Conservation (phyloP, 2,329 filamentous ascomycete species). For the Exutisphaerella laricina region DNA sequence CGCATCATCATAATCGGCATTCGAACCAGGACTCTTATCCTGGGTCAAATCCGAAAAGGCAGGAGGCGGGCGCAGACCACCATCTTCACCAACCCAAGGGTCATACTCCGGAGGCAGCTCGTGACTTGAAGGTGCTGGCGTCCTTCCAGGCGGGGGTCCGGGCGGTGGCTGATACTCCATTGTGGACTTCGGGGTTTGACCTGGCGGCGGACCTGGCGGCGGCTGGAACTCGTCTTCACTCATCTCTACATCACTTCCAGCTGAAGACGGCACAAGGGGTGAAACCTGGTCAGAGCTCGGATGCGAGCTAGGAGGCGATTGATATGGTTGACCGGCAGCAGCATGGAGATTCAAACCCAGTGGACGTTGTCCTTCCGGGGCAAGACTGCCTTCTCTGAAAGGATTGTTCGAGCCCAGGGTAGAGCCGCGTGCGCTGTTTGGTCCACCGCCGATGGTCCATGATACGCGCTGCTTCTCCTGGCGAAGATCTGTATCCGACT, state of each 20-base stretch:
- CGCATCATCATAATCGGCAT: slow-evolving; percentile 60
- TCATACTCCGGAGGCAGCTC: slow-evolving; percentile 54
- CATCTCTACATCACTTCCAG: slow-evolving; percentile 9
- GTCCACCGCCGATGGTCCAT: slow-evolving; percentile 17
- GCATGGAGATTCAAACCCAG: slow-evolving; percentile 13
- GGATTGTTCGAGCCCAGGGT: slow-evolving; percentile 16
- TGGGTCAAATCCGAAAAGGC: slow-evolving; percentile 42
- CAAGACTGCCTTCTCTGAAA: slow-evolving; percentile 14
- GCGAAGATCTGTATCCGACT: slow-evolving; percentile 7
- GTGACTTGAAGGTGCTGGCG: not conserved
- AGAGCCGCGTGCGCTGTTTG: slow-evolving; percentile 9
- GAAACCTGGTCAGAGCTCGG: slow-evolving; percentile 1
- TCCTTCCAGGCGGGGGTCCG: slow-evolving; percentile 25
- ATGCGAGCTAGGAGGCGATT: not conserved
- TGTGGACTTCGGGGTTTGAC: slow-evolving; percentile 18
- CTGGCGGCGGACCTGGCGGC: slow-evolving; percentile 30
- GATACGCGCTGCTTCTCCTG: slow-evolving; percentile 12
- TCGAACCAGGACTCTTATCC: slow-evolving; percentile 61
- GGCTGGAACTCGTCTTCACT: slow-evolving; percentile 27
- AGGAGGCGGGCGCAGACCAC: slow-evolving; percentile 70
- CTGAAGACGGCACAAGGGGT: not conserved
- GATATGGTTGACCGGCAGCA: not conserved
- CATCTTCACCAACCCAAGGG: slow-evolving; percentile 68
- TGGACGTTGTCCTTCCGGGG: slow-evolving; percentile 15
- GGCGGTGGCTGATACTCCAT: slow-evolving; percentile 29